Percentiles rank a stretch among this genome's conserved stretches.
Evolutionary conservation across 805 yeast genomes (phyloP).

Genomic region (Saturnispora sanitii): DNA sequence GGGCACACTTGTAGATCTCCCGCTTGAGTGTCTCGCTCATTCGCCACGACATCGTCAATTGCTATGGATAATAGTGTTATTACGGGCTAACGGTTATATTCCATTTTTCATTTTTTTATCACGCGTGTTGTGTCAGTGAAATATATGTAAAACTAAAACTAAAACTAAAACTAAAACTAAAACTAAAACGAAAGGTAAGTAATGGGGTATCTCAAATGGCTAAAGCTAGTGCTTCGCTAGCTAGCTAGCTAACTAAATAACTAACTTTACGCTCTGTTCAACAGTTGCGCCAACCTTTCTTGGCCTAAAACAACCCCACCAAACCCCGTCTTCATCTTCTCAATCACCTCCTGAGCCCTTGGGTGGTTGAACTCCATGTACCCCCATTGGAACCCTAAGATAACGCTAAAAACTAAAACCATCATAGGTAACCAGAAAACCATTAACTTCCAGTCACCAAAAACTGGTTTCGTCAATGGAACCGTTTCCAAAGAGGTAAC

Average conservation of each 20-base stretch:
- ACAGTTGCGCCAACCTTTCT: constrained; percentile 24
- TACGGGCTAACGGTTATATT: neutral
- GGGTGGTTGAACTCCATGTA: neutral
- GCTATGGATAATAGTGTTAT: neutral
- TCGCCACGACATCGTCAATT: constrained; percentile 30
- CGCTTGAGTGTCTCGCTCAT: constrained; percentile 41
- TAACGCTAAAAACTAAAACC: constrained; percentile 40
- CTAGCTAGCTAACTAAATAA: too few species aligned
- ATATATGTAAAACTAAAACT: too few species aligned
- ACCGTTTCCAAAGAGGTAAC: constrained; percentile 4
- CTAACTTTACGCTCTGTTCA: too few species aligned
- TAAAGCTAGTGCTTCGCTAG: too few species aligned
- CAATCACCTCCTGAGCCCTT: constrained; percentile 1
- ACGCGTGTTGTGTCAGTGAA: too few species aligned
- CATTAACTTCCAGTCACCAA: constrained; percentile 72
- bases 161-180: too few species aligned
- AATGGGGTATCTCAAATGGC: too few species aligned
- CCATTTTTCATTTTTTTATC: too few species aligned
- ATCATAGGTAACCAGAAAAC: constrained; percentile 87
- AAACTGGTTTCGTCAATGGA: constrained; percentile 33
- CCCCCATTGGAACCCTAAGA: constrained; percentile 21
- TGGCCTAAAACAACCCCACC: constrained; percentile 46
- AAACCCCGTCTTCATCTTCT: constrained; percentile 4
- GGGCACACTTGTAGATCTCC: constrained; percentile 54
- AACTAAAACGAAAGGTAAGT: too few species aligned